Base-by-base conservation (phyloP, 192 early-diverging fungal genomes). In the Thamnidium elegans region DNA sequence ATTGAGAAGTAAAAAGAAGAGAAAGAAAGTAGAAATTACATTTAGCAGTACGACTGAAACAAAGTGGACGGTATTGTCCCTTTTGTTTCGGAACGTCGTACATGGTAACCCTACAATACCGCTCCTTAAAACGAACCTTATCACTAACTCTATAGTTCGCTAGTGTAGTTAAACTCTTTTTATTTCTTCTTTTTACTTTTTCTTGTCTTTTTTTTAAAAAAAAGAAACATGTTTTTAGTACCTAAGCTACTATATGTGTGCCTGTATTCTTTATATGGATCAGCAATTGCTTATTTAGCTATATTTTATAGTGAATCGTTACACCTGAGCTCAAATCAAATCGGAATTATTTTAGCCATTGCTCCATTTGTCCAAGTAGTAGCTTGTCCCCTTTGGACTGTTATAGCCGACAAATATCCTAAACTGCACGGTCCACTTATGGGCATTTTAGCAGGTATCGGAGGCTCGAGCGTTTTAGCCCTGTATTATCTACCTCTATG, bases 331-430 rank as follows among this genome's bases (percentile, higher is more conserved):
- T 66, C 70, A 2, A 45, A 64, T 17, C 62, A 76, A 26, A 72
- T 76, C 36, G 75, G 75, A 1, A 7, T 66, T 45, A 44, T 76
- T 43, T 50, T 76, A 15, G 66, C 75, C n/a, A 68, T 76, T 30
- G 75, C 75, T 1, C 75, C 75, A 1, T 76, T 76, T 59, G 46
- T 76, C 26, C 63, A 72, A 32, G 59, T 61, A n/a, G n/a, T 76
- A 26, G 63, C 71, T 21, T 76, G 75, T 42, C 75, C 75, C 7
- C 47, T 76, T 10, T 76, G 75, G 75, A 72, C 75, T 1, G 30
- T 63, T 7, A 15, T 69, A 1, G 75, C 60, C 9, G 75, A 76
- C 26, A 60, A 50, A 55, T 64, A 56, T 55, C 67, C 71, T 17
- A 58, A 63, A 5, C 46, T 56, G 50, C 75, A 76, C 43, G 59